Base-by-base conservation (phyloP, 129 eudicot species). In the Heracleum sosnowskyi region DNA sequence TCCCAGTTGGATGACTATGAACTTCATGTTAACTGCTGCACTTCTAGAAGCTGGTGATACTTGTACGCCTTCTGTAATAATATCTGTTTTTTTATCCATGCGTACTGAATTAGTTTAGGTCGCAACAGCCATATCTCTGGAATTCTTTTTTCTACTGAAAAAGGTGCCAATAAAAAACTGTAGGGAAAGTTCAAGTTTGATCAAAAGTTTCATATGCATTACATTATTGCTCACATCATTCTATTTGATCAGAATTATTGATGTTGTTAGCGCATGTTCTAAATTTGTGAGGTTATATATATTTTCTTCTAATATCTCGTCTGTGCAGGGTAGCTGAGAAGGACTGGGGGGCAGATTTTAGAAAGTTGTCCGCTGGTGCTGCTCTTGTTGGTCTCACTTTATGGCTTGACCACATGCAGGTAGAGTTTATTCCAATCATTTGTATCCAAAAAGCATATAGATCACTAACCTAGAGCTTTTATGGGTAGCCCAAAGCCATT, bases 371-470 rank as follows among this genome's bases (percentile, higher is more conserved):
- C 47, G 95, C 89, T 26, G 99, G 97, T 81, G 97, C 99, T 79
- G 94, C 99, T 87, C 90, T 96, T 71, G 97, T 90, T 62, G 99
- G 93, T 76, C 92, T 96, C 63, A 92, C 99, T 5, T 83, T 96
- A 82, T 96, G 99, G 99, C 97, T 96, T 74, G 97, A 96, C 86
- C 89, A 86, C 80, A 96, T 96, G 99, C 99, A 91, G 92, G 97
- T 80, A 79, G 80, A 16, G 26, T 66, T 39, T 53, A 39, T 40
- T 1, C 13, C 22, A 73, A 12, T 44, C 60, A 39, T 73, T 44
- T 73, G 39, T 33, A 42, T 73, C 15, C 10, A 11, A 33, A 36
- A 40, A 29, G 39, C 37, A 29, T 12, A 29, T 28, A 66, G 39
- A 66, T 66, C 20, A 31, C 37, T 31, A 63, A 28, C 20, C 70